A percentile compares a stretch with the other conserved stretches of the same genome.
phyloP scores from a whole-genome alignment of 805 yeast genomes.

The Metschnikowia chrysomelidarum region DNA sequence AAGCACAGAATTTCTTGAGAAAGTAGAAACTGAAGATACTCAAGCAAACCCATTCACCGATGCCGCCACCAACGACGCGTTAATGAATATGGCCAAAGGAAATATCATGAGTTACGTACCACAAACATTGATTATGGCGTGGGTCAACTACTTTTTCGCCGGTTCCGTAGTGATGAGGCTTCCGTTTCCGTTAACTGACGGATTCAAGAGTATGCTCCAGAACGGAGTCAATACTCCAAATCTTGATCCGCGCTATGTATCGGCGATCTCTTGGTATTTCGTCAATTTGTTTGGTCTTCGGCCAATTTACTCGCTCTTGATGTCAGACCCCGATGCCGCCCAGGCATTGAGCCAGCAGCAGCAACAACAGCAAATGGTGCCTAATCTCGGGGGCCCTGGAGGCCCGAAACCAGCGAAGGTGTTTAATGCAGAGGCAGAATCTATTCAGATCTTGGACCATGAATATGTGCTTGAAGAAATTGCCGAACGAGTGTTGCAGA shows the following conservation, averaged over 20 bases:
- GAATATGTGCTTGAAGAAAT: constrained; percentile 52
- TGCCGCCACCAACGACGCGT: constrained; percentile 65
- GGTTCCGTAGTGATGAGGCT: constrained; percentile 78
- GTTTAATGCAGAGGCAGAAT: constrained; percentile 71
- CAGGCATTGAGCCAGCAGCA: constrained; percentile 44
- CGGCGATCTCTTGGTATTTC: constrained; percentile 94
- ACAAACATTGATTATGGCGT: constrained; percentile 91
- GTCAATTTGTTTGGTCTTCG: constrained; percentile 80
- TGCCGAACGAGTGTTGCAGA: constrained; percentile 25
- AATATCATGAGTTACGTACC: constrained; percentile 84
- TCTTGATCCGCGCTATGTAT: constrained; percentile 87
- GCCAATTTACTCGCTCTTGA: constrained; percentile 70
- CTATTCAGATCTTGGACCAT: constrained; percentile 60
- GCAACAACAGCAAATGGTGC: constrained; percentile 37
- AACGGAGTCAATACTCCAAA: constrained; percentile 81
- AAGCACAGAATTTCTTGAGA: constrained; percentile 55
- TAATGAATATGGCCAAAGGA: constrained; percentile 75
- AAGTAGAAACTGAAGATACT: constrained; percentile 37
- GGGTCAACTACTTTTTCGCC: constrained; percentile 91
- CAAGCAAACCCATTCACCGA: constrained; percentile 66
- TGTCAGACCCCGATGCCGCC: constrained; percentile 51
- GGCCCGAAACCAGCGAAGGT: constrained; percentile 61
- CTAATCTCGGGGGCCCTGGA: constrained; percentile 50
- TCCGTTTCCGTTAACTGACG: constrained; percentile 87
- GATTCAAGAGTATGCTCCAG: constrained; percentile 91